phyloP scores from a whole-genome alignment of 2,329 filamentous ascomycete species.

The Helicocarpus griseus region DNA sequence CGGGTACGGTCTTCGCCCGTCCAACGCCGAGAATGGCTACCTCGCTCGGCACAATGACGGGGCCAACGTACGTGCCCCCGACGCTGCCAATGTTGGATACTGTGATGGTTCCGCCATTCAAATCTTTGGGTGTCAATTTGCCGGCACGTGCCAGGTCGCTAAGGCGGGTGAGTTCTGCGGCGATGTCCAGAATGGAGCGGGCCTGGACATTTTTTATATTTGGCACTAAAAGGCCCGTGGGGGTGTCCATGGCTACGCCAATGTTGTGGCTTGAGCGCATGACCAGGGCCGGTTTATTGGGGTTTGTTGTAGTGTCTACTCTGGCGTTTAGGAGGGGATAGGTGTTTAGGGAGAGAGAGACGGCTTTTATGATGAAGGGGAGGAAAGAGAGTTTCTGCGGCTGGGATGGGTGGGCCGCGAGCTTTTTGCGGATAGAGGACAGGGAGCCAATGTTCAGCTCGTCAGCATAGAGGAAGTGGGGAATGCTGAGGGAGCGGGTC shows the following conservation, averaged over 20 bases:
- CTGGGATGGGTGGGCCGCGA: conserved; percentile 40
- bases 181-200: conserved; percentile 68
- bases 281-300: conserved; percentile 62
- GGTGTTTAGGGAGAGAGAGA: conserved; percentile 71
- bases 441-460: conserved; percentile 74
- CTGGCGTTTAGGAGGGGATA: conserved; percentile 83
- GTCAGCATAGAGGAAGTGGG: conserved; percentile 92
- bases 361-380: conserved; percentile 91
- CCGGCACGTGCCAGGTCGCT: conserved; percentile 64
- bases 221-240: conserved; percentile 76
- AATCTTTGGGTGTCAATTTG: conserved; percentile 63
- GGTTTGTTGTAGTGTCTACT: conserved; percentile 53
- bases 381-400: conserved; percentile 72
- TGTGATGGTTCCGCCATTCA: conserved; percentile 83
- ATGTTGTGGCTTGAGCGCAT: conserved; percentile 86
- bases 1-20: conserved; percentile 67
- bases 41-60: conserved; percentile 82
- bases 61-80: conserved; percentile 82
- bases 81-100: conserved; percentile 95
- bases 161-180: conserved; percentile 63
- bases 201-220: conserved; percentile 76
- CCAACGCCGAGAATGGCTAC: conserved; percentile 89
- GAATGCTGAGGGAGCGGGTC: conserved; percentile 83
- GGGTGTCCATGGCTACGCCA: conserved; percentile 90
- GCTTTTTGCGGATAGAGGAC: conserved; percentile 58